Base-by-base conservation (phyloP, 805 yeast genomes). In the Pichia phayaonensis region DNA sequence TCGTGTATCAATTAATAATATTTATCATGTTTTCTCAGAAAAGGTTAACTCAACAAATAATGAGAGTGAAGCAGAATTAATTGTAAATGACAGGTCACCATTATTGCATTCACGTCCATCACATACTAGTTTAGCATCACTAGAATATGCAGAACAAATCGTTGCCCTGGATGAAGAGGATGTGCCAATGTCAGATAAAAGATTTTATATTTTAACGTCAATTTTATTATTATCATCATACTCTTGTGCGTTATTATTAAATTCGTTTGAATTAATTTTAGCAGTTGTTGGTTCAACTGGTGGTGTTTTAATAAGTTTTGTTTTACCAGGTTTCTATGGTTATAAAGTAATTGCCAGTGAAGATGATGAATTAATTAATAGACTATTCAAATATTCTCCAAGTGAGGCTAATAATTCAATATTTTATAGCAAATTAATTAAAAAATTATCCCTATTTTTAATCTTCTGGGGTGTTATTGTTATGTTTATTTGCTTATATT, bases 211-310 rank as follows among this genome's bases (percentile, higher is more conserved):
- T 2, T 69, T 83, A 46, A 80, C 90, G 0, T 51, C 76, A 0
- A 31, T 67, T 0, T 68, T 86, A 39, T 66, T 81, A 5, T 2
- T 72, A 0, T 54, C 63, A 2, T 74, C 84, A 0, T 86, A 84
- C 59, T 52, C 73, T 0, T 65, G 80, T 16, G 88, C 95, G 0
- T 64, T 81, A 1, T 64, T 79, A 11, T 76, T 86, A 11, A 69
- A 73, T 1, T 83, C 88, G 0, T 79, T 86, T 60, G 90, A 84
- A 48, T 73, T 77, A 36, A 85, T 86, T 4, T 66, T 86, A 45
- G 80, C 92, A 1, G 68, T 86, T 47, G 90, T 86, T 11, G 95
- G 95, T 4, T 84, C 90, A 6, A 86, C 94, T 0, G 95, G 95
- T 0, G 86, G 90, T 5, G 86, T 90, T 0, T 72, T 88, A 24